Conservation (phyloP, 148 eudicot genomes). For the Rhododendron griersonianum region DNA sequence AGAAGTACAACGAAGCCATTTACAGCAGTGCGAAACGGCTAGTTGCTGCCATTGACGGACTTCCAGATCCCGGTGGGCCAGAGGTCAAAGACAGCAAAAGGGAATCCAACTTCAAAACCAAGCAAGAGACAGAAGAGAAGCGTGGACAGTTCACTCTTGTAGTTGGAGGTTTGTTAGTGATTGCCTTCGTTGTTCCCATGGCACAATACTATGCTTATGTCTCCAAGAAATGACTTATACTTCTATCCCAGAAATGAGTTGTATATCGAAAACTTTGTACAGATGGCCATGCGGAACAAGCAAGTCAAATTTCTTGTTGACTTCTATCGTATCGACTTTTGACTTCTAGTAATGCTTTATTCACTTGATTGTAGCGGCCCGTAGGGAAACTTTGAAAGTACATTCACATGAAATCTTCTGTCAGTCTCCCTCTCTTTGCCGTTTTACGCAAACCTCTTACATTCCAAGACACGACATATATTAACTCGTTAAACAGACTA, state of each 20-base stretch:
- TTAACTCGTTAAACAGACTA: neutral
- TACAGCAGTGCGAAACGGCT: conserved; percentile 79
- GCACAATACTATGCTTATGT: conserved; percentile 98
- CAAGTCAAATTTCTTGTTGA: neutral
- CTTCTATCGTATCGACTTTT: neutral
- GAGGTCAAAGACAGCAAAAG: conserved; percentile 67
- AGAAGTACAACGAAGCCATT: conserved; percentile 93
- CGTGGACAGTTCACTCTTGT: conserved; percentile 93
- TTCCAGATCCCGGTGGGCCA: conserved; percentile 97
- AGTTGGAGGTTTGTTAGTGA: conserved; percentile 89
- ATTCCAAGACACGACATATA: neutral
- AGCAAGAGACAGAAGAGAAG: conserved; percentile 93
- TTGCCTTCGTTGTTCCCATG: conserved; percentile 99
- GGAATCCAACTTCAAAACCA: conserved; percentile 92
- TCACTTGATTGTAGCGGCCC: neutral
- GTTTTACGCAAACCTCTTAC: neutral
- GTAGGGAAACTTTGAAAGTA: neutral
- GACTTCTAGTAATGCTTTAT: neutral
- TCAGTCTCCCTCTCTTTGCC: neutral
- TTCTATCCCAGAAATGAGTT: neutral
- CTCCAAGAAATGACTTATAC: conserved; percentile 53
- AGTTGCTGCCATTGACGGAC: conserved; percentile 90
- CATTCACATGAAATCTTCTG: neutral
- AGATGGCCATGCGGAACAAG: conserved; percentile 27
- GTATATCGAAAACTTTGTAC: conserved; percentile 34